Evolutionary conservation across 2,329 filamentous ascomycete species (phyloP), one percentile per base, ranked within the genome.

Genomic region (Xylariaceae sp.): DNA sequence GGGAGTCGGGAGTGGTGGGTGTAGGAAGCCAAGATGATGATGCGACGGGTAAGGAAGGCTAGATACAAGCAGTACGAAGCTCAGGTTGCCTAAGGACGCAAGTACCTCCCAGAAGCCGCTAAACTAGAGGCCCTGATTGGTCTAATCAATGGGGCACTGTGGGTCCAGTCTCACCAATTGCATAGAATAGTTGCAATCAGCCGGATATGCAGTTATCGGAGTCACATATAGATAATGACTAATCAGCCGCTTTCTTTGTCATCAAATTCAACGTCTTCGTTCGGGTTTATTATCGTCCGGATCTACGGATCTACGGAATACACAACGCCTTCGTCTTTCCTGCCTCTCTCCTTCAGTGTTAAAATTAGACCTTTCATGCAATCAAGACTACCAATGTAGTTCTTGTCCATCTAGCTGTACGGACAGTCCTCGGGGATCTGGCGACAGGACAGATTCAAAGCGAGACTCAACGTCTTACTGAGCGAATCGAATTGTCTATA

Each of bases 21-120:
- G 27, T 50, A 47, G 31, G 30, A 43, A 37, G 44, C 37, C 42
- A 50, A 50, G 57, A 56, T 57, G 54, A 61, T 53, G 57, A 60
- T 58, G 57, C 53, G 44, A 57, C 54, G 50, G 47, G 4, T 3
- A 26, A 44, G n/a, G n/a, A 37, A 19, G 27, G 48, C 40, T 51
- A 44, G 47, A 51, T 53, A 12, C 48, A 45, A 58, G 57, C 57
- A 55, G 51, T 55, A 60, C 59, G 59, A 61, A 61, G 59, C 58
- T 58, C 51, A 29, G 52, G 59, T 42, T 61, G 59, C 59, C 59
- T 61, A 48, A 45, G 19, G 19, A 19, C 0, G 19, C 19, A 19
- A 19, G 19, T 19, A 19, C 19, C 19, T 19, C 19, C 19, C 19
- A 19, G 19, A 19, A 19, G 19, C 19, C 44, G 52, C 52, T 50